These are phyloP conservation scores for Pholiota conissans DNA, from an alignment of 768 basidiomycete genomes.

Conservation along the genomic window DNA sequence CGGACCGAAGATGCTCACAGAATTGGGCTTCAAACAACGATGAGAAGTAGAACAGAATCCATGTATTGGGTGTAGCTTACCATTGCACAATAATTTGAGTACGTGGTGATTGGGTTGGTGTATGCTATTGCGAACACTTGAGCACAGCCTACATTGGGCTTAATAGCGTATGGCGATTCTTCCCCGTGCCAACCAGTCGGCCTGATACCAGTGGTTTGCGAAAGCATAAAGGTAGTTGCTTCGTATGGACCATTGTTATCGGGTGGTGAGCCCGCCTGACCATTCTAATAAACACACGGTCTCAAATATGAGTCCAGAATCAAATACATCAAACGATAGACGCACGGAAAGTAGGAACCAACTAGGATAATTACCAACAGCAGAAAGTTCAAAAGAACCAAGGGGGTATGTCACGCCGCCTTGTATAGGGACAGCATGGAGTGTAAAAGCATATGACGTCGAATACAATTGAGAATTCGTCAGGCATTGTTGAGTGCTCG, in stretches of 20 bases:
- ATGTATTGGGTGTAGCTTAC: too few species aligned
- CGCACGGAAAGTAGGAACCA: not conserved
- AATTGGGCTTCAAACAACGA: constrained; percentile 20
- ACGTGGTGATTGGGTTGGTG: not conserved
- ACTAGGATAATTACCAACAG: not conserved
- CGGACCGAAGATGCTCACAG: constrained; percentile 10
- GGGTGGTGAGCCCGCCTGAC: not conserved
- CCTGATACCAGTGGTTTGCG: not conserved
- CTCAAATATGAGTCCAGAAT: too few species aligned
- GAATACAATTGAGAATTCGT: too few species aligned
- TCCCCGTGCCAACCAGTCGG: not conserved
- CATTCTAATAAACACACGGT: not conserved
- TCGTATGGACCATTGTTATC: too few species aligned
- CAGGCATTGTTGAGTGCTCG: not conserved
- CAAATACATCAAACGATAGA: not conserved
- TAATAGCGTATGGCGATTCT: not conserved
- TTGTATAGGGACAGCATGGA: not conserved
- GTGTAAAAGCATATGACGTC: too few species aligned
- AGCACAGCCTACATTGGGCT: not conserved
- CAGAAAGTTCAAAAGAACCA: not conserved
- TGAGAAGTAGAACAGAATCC: too few species aligned
- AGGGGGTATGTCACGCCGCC: not conserved
- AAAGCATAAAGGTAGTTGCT: not conserved
- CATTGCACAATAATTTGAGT: constrained; percentile 5
- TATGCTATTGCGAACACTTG: not conserved